Percentiles rank a stretch among this genome's conserved stretches.
phyloP scores from a whole-genome alignment of 768 basidiomycete genomes.

The Rhodocollybia butyracea region DNA sequence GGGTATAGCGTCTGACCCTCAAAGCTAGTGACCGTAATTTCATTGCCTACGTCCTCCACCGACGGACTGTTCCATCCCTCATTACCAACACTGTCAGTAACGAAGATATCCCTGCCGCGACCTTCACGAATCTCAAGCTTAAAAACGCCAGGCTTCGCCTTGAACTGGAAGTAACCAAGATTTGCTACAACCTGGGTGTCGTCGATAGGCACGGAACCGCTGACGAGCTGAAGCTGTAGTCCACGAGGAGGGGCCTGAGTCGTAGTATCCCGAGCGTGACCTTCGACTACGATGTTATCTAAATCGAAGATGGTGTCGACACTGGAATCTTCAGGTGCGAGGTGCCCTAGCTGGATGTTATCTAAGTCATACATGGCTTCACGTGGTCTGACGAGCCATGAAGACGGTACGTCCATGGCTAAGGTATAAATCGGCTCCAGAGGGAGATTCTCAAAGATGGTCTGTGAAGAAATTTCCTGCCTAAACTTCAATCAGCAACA shows the following conservation, averaged over 20 bases:
- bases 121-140: conserved; percentile 80
- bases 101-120: conserved; percentile 74
- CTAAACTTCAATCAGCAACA: conserved; percentile 29
- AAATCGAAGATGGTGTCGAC: conserved; percentile 82
- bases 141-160: conserved; percentile 87
- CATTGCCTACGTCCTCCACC: conserved; percentile 64
- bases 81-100: conserved; percentile 82
- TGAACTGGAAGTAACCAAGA: conserved; percentile 94
- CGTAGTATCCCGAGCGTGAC: conserved; percentile 78
- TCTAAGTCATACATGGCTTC: conserved; percentile 91
- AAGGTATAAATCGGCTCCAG: conserved; percentile 89
- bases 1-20: conserved; percentile 91
- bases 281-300: conserved; percentile 90
- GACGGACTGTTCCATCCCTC: conserved; percentile 83
- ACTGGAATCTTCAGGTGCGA: conserved; percentile 58
- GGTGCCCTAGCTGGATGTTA: conserved; percentile 81
- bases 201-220: conserved; percentile 48
- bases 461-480: conserved; percentile 52
- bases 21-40: conserved; percentile 83
- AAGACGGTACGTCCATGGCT: conserved; percentile 84
- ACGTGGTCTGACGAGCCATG: conserved; percentile 92
- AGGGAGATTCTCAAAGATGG: conserved; percentile 72
- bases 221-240: conserved; percentile 80
- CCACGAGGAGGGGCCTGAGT: conserved; percentile 79
- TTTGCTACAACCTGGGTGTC: conserved; percentile 95